Evolutionary conservation across 2,329 filamentous ascomycete species (phyloP), one percentile per base, ranked within the genome.

Genomic region (Lecanicillium sp.): DNA sequence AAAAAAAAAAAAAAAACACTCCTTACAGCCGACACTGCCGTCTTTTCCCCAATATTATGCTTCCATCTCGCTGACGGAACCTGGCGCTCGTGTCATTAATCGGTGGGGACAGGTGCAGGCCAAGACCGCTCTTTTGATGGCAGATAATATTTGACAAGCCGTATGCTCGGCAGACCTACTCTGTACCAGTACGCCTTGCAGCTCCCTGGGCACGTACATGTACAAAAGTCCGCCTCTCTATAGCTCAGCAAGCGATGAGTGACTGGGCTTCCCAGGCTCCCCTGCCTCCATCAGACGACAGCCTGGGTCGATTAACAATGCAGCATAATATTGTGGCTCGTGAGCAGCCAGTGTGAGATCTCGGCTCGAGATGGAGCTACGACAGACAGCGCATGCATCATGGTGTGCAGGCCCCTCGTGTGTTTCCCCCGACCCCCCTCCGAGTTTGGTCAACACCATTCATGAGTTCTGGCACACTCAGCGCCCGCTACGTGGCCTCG

Each of bases 361-460:
- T 46, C 43, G 43, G 43, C 21, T 46, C 44, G 35, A 37, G 44
- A 46, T 46, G 44, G 35, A 39, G 44, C 35, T 32, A 44, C 41
- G 10, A 44, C n/a, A 14, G 41, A 39, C 35, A 39, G 35, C 26
- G 20, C 44, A 33, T 29, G 20, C 44, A 45, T 23, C n/a, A n/a
- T n/a, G n/a, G n/a, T n/a, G n/a, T n/a, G n/a, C n/a, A n/a, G n/a
- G n/a, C n/a, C n/a, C n/a, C n/a, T n/a, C n/a, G n/a, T n/a, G n/a
- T n/a, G n/a, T n/a, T n/a, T n/a, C n/a, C n/a, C n/a, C n/a, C n/a
- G n/a, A n/a, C n/a, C n/a, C n/a, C n/a, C n/a, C n/a, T n/a, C n/a
- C n/a, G n/a, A n/a, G n/a, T n/a, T n/a, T n/a, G n/a, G n/a, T n/a
- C n/a, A n/a, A n/a, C 33, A 23, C 23, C 11, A 15, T 15, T 17